Base-by-base conservation (phyloP, 495 filamentous ascomycete species). In the Penicillium dipodomyicola region DNA sequence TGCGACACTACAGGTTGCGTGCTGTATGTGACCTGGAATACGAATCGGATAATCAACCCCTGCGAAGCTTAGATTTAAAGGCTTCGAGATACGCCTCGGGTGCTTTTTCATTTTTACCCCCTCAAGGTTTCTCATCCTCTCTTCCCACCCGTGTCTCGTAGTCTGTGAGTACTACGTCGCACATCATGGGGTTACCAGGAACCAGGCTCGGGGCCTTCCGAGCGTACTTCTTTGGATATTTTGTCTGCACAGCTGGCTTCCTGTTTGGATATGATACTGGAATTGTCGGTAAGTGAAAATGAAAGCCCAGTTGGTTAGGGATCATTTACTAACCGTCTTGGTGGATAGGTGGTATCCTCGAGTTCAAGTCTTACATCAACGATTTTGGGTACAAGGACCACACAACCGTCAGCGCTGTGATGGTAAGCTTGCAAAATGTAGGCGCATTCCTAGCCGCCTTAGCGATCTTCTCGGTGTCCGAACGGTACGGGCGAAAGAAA, bases 401-500 rank as follows among this genome's bases (percentile, higher is more conserved):
- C 19, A 68, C 65, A 3, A 68, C 65, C 11, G 65, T 68, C 20
- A 60, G 54, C 35, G 63, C 65, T 32, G 65, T 68, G 23, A 68
- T 68, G 65, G 65, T 68, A 53, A 65, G 63, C 44, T 25, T 68
- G 52, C 65, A 68, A 32, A 68, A 68, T 47, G 65, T 61, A 12
- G 65, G 65, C 37, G 65, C 65, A 14, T 67, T 76, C 42, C 58
- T 76, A 22, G 60, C 68, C 0, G 75, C 75, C 10, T 59, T 78
- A 54, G 65, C 65, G 59, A 65, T 75, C 44, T 77, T 73, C 65
- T 71, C 70, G 9, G 62, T 76, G 46, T 77, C 72, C 2, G 65
- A 71, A 9, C 64, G 63, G 10, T 75, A 67, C 41, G 78, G 78
- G 19, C 77, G 78, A 49, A 67, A 75, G 33, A 75, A 60, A 65